Conservation (phyloP, 805 yeast species). For the Candida koratica region DNA sequence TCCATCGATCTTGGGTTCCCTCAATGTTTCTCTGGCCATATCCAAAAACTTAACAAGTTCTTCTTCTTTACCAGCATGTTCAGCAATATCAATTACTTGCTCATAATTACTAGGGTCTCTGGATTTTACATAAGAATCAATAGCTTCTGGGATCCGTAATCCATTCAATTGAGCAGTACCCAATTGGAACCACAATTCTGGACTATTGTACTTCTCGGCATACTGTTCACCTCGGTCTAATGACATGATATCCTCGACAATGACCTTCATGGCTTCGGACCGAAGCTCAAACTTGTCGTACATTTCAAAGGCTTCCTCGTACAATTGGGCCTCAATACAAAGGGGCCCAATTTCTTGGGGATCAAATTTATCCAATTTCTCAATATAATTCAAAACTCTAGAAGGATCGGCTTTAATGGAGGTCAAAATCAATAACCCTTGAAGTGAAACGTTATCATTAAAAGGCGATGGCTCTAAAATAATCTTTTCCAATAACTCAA, state of each 20-base stretch:
- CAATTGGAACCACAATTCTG: constrained; percentile 90
- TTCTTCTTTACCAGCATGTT: constrained; percentile 94
- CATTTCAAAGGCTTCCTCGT: constrained; percentile 92
- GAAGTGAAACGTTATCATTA: constrained; percentile 90
- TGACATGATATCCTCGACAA: constrained; percentile 90
- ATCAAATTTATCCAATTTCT: constrained; percentile 85
- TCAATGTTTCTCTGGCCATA: constrained; percentile 87
- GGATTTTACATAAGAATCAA: constrained; percentile 87
- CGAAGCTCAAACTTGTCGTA: constrained; percentile 80
- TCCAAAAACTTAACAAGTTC: constrained; percentile 81
- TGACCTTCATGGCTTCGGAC: constrained; percentile 78
- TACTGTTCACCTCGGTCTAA: constrained; percentile 91
- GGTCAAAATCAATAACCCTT: constrained; percentile 87
- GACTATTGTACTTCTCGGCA: constrained; percentile 81
- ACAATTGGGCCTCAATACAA: constrained; percentile 81
- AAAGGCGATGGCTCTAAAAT: constrained; percentile 96
- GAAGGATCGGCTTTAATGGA: constrained; percentile 94
- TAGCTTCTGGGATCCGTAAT: constrained; percentile 84
- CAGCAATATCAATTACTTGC: constrained; percentile 88
- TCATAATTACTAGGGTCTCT: constrained; percentile 86
- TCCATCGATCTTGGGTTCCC: constrained; percentile 92
- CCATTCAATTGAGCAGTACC: constrained; percentile 97
- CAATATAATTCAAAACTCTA: constrained; percentile 78
- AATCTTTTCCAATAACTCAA: constrained; percentile 92
- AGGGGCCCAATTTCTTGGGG: constrained; percentile 91